phyloP scores from a whole-genome alignment of 73 alveolate species.

The Stentor coeruleus region DNA sequence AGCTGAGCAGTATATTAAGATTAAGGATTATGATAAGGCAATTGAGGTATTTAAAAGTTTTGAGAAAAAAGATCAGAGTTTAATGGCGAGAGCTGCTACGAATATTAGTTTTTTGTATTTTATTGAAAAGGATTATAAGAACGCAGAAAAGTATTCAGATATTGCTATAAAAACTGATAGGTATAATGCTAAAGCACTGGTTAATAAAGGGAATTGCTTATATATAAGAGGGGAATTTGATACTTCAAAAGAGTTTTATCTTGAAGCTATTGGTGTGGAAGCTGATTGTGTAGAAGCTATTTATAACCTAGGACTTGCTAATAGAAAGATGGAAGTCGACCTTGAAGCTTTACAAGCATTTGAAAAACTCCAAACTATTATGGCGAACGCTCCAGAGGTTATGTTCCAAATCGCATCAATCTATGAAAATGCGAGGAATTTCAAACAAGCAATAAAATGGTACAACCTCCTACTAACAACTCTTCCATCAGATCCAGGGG shows the following conservation, averaged over 20 bases:
- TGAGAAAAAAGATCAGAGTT: conserved; percentile 95
- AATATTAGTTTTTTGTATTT: conserved; percentile 94
- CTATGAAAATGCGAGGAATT: conserved; percentile 90
- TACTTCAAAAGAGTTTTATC: conserved; percentile 97
- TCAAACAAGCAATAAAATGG: conserved; percentile 96
- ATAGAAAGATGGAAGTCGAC: conserved; percentile 72
- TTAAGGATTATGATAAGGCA: conserved; percentile 92
- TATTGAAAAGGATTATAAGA: conserved; percentile 92
- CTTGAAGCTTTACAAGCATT: conserved; percentile 97
- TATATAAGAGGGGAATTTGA: conserved; percentile 96
- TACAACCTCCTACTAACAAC: conserved; percentile 83
- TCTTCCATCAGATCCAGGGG: conserved; percentile 91
- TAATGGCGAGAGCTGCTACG: conserved; percentile 99
- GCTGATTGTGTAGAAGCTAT: conserved; percentile 99
- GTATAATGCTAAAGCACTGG: conserved; percentile 98
- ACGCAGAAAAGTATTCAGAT: conserved; percentile 99
- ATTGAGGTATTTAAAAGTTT: conserved; percentile 90
- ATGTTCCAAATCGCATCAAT: conserved; percentile 92
- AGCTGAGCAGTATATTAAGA: conserved; percentile 90
- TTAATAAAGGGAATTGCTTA: conserved; percentile 98
- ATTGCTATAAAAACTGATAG: conserved; percentile 99
- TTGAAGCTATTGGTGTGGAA: conserved; percentile 99
- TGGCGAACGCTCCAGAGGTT: conserved; percentile 95
- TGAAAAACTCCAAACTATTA: conserved; percentile 98
- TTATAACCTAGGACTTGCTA: conserved; percentile 97